Evolutionary conservation across 2,329 filamentous ascomycete genomes (phyloP), one percentile per base, ranked within the genome.

Genomic region (Talaromyces sp.): DNA sequence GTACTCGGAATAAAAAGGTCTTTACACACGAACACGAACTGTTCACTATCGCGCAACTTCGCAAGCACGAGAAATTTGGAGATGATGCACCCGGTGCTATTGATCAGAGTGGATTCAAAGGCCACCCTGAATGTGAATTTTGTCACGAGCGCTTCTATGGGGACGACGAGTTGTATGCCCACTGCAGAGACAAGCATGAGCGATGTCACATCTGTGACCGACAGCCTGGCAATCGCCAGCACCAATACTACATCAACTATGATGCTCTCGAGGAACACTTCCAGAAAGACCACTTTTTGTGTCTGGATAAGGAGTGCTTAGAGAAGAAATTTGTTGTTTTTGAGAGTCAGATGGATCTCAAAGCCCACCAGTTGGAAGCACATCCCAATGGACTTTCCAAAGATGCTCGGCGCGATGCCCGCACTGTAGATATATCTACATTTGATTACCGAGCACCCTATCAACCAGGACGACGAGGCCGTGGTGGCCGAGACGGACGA

Each of bases 281-380:
- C 75, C 85, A 86, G 68, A 89, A 89, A 70, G 93, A 95, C 65
- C 95, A 99, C 76, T 97, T 89, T 73, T 81, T 93, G 0, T 99
- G 95, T 74, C 78, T 86, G 7, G 93, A 99, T 71, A 84, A 86
- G 62, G 93, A 97, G 73, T 99, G 95, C 73, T 76, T 95, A 73
- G 95, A 98, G 71, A 97, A 97, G 85, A 98, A 97, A 75, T 97
- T 98, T 74, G 90, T 98, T 35, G 95, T 98, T 0, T 99, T 99
- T 71, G 92, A 92, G 63, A 93, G 93, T 0, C 92, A 97, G 73
- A 89, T 99, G 83, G 95, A 99, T 73, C 81, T 99, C 56, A 96
- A 98, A 76, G 95, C 90, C 3, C 95, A 99, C 78, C 92, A 96
- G 75, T 80, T 99, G 10, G 89, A 90, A 70, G 86, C 89, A 62